phyloP scores from a whole-genome alignment of 139 green algal genomes.

The Monoraphidium neglectum region DNA sequence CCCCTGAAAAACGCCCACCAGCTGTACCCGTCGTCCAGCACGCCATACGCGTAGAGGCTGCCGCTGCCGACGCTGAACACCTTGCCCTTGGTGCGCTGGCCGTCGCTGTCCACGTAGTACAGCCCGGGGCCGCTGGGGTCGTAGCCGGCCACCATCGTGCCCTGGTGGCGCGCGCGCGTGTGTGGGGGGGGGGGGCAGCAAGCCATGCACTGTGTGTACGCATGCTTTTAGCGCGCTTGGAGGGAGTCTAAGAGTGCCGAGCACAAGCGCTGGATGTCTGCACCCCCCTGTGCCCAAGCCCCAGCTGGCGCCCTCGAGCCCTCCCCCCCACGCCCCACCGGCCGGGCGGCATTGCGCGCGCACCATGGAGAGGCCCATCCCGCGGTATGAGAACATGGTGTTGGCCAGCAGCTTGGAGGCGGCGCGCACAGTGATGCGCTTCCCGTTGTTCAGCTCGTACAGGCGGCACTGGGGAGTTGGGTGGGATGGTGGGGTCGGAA shows the following conservation, averaged over 20 bases:
- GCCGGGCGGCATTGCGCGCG: too few species aligned
- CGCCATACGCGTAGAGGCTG: constrained; percentile 97
- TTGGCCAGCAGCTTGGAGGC: constrained; percentile 98
- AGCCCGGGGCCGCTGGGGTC: constrained; percentile 87
- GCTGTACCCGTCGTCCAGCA: constrained; percentile 92
- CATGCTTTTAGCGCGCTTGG: too few species aligned
- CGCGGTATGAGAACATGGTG: constrained; percentile 97
- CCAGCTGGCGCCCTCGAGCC: too few species aligned
- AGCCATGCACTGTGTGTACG: too few species aligned
- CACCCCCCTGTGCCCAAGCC: too few species aligned
- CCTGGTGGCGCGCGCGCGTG: too few species aligned
- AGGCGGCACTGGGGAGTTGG: constrained; percentile 94
- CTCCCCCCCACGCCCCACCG: not conserved
- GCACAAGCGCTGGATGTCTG: too few species aligned
- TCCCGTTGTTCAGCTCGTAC: constrained; percentile 95
- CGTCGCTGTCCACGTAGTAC: constrained; percentile 98
- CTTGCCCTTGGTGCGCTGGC: constrained; percentile 92
- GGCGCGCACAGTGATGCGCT: constrained; percentile 93
- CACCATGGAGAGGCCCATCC: constrained; percentile 97
- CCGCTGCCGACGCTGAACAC: constrained; percentile 96
- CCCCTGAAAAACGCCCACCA: constrained; percentile 50
- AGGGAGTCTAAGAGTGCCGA: too few species aligned
- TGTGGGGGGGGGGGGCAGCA: too few species aligned
- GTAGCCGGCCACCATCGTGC: constrained; percentile 97
- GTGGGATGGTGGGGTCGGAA: too few species aligned